Conservation (phyloP, 2,329 filamentous ascomycete species). For the Dothiorella sarmentorum region DNA sequence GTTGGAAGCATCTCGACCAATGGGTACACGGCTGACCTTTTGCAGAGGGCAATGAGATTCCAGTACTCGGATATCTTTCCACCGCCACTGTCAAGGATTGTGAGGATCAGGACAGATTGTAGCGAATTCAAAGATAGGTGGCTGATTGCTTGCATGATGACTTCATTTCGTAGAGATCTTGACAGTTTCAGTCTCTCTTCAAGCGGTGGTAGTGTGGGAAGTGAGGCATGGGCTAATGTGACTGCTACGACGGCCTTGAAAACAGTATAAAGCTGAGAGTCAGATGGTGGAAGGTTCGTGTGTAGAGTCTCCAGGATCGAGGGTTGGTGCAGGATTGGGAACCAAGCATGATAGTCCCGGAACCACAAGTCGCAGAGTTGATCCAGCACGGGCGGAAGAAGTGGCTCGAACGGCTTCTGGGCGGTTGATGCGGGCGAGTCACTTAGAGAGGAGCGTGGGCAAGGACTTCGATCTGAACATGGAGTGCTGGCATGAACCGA, state of each 20-base stretch:
- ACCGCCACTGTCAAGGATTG: constrained; percentile 30
- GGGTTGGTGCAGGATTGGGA: constrained; percentile 33
- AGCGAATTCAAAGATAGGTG: constrained; percentile 30
- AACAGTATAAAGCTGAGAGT: constrained; percentile 24
- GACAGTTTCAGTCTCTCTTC: constrained; percentile 25
- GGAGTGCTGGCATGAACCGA: not conserved
- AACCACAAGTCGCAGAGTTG: constrained; percentile 35
- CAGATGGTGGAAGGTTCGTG: constrained; percentile 2
- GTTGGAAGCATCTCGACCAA: not conserved
- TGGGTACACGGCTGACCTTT: constrained; percentile 22
- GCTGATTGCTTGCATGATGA: constrained; percentile 29
- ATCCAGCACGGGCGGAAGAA: constrained; percentile 19
- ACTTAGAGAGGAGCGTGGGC: not conserved
- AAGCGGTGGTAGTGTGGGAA: constrained; percentile 23
- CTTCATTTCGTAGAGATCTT: constrained; percentile 26
- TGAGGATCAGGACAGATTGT: constrained; percentile 33
- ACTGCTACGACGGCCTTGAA: constrained; percentile 31
- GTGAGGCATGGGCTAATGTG: constrained; percentile 27
- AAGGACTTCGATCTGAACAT: constrained; percentile 8
- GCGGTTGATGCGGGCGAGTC: not conserved
- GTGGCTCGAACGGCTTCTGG: constrained; percentile 22
- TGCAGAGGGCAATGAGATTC: constrained; percentile 34
- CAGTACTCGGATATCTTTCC: constrained; percentile 32
- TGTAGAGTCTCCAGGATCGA: constrained; percentile 24
- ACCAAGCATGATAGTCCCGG: constrained; percentile 37